Base-by-base conservation (phyloP, 495 filamentous ascomycete genomes). In the Neurospora hispaniola region DNA sequence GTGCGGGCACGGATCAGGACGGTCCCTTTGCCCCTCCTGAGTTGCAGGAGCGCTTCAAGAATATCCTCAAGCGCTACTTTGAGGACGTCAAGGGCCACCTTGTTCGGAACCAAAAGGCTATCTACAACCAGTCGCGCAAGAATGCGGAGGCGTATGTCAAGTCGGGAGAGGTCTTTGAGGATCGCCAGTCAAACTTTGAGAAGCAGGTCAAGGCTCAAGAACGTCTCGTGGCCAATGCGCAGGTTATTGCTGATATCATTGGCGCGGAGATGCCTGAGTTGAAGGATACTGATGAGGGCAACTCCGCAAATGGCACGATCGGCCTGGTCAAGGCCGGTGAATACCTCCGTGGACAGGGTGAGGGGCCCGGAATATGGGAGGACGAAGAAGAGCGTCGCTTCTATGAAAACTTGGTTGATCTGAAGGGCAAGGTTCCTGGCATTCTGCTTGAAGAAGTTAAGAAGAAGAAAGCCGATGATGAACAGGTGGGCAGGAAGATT, bases 101-200 rank as follows among this genome's bases (percentile, higher is more conserved):
- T 38, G 79, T 96, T 66, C 91, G 91, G 7, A 95, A 98, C 76
- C 96, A 99, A 78, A 93, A 95, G 81, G 89, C 90, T 8, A 89
- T 98, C 43, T 86, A 87, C 72, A 86, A 84, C 35, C 96, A 99
- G 81, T 92, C 90, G 69, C 92, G 93, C 73, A 94, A 94, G 69
- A 98, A 99, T 84, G 94, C 96, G 3, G 96, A 99, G 80, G 96
- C 95, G 7, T 99, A 99, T 79, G 93, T 99, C 75, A 97, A 97
- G 78, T 98, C 96, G 54, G 96, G 96, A 16, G 96, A 99, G 78
- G 94, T 99, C 59, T 99, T 99, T 75, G 96, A 99, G 79, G 96
- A 99, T 78, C 92, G 96, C 20, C 96, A 99, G 78, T 88, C 94
- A 40, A 98, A 94, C 76, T 97, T 96, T 74, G 96, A 99, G 79